Conservation (phyloP, 129 eudicot species). For the Chrysanthemum makinoi region DNA sequence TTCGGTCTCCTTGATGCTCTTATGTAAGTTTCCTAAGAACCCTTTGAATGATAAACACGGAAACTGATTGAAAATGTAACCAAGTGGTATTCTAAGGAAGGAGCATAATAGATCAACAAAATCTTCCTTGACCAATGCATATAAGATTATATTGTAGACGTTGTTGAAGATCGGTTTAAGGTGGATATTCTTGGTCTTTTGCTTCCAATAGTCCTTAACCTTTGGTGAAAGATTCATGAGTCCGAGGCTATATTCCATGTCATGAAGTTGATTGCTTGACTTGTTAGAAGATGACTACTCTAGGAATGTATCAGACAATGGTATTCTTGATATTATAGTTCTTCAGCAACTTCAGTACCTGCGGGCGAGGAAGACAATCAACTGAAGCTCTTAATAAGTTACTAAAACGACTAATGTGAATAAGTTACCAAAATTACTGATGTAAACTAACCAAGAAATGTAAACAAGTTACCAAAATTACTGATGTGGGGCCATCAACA, state of each 20-base stretch:
- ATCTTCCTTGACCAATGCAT: slow-evolving; percentile 14
- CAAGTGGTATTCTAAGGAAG: slow-evolving; percentile 16
- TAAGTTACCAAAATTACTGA: too few species aligned
- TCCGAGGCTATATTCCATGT: slow-evolving; percentile 9
- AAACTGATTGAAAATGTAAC: slow-evolving; percentile 22
- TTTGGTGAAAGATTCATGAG: neutral
- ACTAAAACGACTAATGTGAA: too few species aligned
- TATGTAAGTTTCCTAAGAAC: too few species aligned
- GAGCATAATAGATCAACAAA: slow-evolving; percentile 8
- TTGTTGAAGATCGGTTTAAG: slow-evolving; percentile 17
- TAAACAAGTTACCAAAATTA: too few species aligned
- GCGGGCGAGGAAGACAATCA: neutral
- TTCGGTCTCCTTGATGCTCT: too few species aligned
- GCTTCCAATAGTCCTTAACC: slow-evolving; percentile 5
- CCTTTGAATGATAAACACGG: slow-evolving; percentile 11
- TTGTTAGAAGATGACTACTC: slow-evolving; percentile 7
- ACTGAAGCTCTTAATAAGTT: too few species aligned
- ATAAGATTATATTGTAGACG: slow-evolving; percentile 5
- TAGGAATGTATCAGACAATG: slow-evolving; percentile 27
- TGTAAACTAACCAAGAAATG: too few species aligned
- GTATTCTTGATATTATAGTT: slow-evolving; percentile 23
- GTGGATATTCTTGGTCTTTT: neutral
- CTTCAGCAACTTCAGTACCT: slow-evolving; percentile 33
- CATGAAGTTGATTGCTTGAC: neutral
- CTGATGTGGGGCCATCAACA: too few species aligned